Conservation (phyloP, 805 yeast species). For the Cyberlindnera lachancei region DNA sequence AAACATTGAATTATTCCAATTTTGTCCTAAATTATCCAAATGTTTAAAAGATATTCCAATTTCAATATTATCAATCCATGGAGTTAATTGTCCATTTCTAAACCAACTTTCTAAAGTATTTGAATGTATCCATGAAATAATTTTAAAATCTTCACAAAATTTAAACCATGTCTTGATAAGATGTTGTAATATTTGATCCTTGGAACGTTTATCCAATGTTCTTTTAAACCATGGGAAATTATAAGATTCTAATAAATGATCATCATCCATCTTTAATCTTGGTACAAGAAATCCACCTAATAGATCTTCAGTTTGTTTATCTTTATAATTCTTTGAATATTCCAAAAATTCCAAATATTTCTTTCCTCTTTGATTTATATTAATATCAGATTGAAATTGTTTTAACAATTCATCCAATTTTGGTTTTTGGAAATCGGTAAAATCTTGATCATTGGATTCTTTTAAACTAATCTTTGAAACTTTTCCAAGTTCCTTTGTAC, state of each 20-base stretch:
- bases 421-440: too few relatives aligned
- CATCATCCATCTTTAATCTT: conserved; percentile 18
- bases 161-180: conserved; percentile 47
- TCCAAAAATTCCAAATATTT: conserved; percentile 20
- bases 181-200: conserved; percentile 33
- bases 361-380: conserved; percentile 14
- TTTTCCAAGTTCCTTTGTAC: too few relatives aligned
- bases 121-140: conserved; percentile 55
- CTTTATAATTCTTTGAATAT: conserved; percentile 19
- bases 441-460: too few relatives aligned
- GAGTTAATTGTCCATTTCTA: conserved; percentile 49
- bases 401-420: too few relatives aligned
- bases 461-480: too few relatives aligned
- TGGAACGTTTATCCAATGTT: conserved; percentile 22
- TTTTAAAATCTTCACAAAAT: conserved; percentile 35
- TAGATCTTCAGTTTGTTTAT: conserved; percentile 16
- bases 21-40: conserved; percentile 34
- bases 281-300: conserved; percentile 22
- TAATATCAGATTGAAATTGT: too few relatives aligned
- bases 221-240: conserved; percentile 26
- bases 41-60: conserved; percentile 47
- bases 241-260: conserved; percentile 25
- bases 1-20: conserved; percentile 42
- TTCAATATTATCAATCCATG: conserved; percentile 59
- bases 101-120: conserved; percentile 58